A percentile compares a stretch with the other conserved stretches of the same genome.
Evolutionary conservation across 345 rosid species (phyloP).

Genomic region (Salix koriyanagi): DNA sequence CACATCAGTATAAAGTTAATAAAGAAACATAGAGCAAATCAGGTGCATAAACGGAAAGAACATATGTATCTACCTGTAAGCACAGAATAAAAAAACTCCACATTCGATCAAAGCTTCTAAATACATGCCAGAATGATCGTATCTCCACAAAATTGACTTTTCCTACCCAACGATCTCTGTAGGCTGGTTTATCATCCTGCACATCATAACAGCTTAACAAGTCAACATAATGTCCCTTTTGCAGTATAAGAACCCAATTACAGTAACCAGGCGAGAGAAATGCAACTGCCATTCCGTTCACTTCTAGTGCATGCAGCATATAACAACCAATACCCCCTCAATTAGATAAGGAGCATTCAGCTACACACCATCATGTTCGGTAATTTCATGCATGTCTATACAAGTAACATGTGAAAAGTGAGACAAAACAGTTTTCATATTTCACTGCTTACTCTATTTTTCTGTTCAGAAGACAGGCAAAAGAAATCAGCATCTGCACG

Average conservation of each 20-base stretch:
- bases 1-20: slow-evolving; percentile 9
- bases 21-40: not conserved
- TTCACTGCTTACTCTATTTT: slow-evolving; percentile 53
- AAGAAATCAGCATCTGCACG: slow-evolving; percentile 96
- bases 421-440: not conserved
- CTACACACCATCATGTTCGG: not conserved
- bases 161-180: slow-evolving; percentile 77
- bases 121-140: slow-evolving; percentile 93
- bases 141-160: slow-evolving; percentile 98
- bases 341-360: not conserved
- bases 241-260: not conserved
- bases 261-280: not conserved
- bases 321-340: not conserved
- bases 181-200: slow-evolving; percentile 68
- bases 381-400: not conserved
- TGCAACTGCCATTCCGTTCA: not conserved
- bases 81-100: slow-evolving; percentile 92
- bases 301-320: too few relatives aligned
- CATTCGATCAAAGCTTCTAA: slow-evolving; percentile 99
- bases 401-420: not conserved
- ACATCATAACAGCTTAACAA: slow-evolving; percentile 9
- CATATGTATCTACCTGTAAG: slow-evolving; percentile 57
- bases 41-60: not conserved
- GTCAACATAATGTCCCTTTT: not conserved
- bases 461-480: slow-evolving; percentile 37